Percentiles rank a stretch among this genome's conserved stretches.
Evolutionary conservation across 1,284 basidiomycete species (phyloP).

Genomic region (Hypsizygus ulmarius): DNA sequence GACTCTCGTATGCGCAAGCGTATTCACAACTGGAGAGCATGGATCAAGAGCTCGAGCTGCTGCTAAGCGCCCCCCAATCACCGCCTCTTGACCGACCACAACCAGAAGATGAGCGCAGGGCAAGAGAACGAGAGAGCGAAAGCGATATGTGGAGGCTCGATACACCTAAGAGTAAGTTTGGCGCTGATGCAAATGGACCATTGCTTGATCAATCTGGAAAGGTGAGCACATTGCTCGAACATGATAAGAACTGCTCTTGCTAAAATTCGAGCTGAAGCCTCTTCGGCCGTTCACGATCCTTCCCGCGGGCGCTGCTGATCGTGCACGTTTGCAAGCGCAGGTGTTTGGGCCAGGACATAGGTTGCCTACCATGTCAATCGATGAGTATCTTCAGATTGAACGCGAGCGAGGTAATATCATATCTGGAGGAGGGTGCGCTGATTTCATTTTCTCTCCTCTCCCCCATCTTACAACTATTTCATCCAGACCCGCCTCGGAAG

Average conservation of each 20-base stretch:
- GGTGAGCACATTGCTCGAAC: constrained; percentile 39
- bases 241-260: not conserved
- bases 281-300: constrained; percentile 89
- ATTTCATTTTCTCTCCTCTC: constrained; percentile 10
- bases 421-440: constrained; percentile 77
- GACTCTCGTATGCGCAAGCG: constrained; percentile 72
- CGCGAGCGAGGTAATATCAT: constrained; percentile 83
- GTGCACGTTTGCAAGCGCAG: constrained; percentile 69
- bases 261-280: constrained; percentile 45
- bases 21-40: constrained; percentile 67
- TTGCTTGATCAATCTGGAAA: constrained; percentile 75
- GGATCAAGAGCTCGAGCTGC: constrained; percentile 72
- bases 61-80: constrained; percentile 55
- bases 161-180: constrained; percentile 32
- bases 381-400: constrained; percentile 93
- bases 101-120: constrained; percentile 35
- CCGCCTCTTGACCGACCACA: constrained; percentile 32
- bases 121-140: constrained; percentile 36
- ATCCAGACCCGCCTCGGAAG: constrained; percentile 67
- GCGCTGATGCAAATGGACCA: constrained; percentile 54
- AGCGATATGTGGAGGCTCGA: constrained; percentile 82
- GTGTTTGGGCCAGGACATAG: constrained; percentile 89
- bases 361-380: constrained; percentile 94
- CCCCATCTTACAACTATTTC: constrained; percentile 7
- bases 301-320: constrained; percentile 65